A percentile compares a stretch with the other conserved stretches of the same genome.
Evolutionary conservation across 805 yeast species (phyloP).

Genomic region (Blastobotrys mokoenaii): DNA sequence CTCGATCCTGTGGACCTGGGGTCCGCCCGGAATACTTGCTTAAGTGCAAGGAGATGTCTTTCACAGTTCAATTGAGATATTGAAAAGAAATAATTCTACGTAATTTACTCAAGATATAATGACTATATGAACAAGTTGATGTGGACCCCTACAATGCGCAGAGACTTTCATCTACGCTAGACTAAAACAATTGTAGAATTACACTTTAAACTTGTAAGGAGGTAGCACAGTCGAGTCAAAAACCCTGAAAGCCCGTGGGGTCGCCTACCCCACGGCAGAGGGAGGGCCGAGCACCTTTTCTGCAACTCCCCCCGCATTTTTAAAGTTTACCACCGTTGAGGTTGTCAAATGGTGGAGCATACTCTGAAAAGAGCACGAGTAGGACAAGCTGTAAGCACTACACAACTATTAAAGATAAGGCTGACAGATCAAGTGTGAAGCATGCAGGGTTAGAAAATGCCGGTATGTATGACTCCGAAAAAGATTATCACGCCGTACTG

Average conservation of each 20-base stretch:
- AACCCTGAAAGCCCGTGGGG: too few species aligned
- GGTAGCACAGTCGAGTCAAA: too few species aligned
- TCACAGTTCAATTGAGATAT: background rate
- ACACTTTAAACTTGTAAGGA: too few species aligned
- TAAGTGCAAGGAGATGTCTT: background rate
- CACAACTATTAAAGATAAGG: background rate
- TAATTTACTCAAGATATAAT: too few species aligned
- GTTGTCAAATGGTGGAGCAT: background rate
- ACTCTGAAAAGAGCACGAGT: background rate
- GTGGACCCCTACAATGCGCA: too few species aligned
- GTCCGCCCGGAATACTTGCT: conserved; percentile 15
- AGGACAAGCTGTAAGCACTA: background rate
- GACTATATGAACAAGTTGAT: too few species aligned
- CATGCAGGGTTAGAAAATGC: conserved; percentile 2
- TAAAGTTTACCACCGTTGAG: background rate
- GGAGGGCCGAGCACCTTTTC: too few species aligned
- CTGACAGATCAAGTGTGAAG: background rate
- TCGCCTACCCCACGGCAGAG: too few species aligned
- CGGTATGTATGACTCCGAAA: conserved; percentile 1
- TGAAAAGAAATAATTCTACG: too few species aligned
- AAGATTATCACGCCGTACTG: background rate
- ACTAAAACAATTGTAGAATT: too few species aligned
- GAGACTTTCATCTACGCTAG: too few species aligned
- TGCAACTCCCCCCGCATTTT: too few species aligned
- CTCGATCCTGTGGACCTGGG: conserved; percentile 25